A percentile compares a stretch with the other conserved stretches of the same genome.
Evolutionary conservation across 1,284 basidiomycete species (phyloP).

Genomic region (Nidula niveotomentosa): DNA sequence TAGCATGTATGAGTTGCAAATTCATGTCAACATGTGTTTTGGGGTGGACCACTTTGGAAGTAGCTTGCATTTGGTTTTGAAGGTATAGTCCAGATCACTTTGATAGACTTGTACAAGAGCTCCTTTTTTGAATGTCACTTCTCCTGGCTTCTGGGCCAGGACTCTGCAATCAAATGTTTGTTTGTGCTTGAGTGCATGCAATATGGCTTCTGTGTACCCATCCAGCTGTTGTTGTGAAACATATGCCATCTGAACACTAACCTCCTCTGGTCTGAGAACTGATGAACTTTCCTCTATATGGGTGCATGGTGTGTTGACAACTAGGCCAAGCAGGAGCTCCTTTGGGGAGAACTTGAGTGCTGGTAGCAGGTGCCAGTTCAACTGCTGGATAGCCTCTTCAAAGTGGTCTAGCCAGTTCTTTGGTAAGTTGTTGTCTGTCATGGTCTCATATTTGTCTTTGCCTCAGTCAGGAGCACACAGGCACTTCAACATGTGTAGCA

Average conservation of each 20-base stretch:
- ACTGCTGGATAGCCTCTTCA: constrained; percentile 16
- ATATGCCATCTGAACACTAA: constrained; percentile 15
- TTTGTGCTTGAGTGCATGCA: constrained; percentile 14
- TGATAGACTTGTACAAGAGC: constrained; percentile 11
- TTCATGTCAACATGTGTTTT: constrained; percentile 1
- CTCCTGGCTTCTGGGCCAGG: constrained; percentile 3
- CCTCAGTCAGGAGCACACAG: constrained; percentile 25
- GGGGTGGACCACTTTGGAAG: constrained; percentile 23
- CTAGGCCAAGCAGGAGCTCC: constrained; percentile 21
- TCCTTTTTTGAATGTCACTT: constrained; percentile 10
- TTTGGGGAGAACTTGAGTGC: constrained; percentile 14
- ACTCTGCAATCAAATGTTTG: constrained; percentile 17
- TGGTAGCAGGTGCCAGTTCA: constrained; percentile 16
- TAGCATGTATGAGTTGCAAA: constrained; percentile 21
- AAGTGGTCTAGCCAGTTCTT: constrained; percentile 25
- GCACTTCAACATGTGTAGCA: constrained; percentile 22
- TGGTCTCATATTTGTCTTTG: constrained; percentile 16
- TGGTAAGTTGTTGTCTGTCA: constrained; percentile 6
- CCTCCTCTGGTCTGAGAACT: constrained; percentile 2
- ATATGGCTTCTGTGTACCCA: constrained; percentile 9
- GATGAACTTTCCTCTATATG: not conserved
- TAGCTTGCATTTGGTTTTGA: constrained; percentile 18
- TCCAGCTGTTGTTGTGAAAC: constrained; percentile 19
- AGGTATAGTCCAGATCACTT: constrained; percentile 14
- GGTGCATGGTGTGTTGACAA: constrained; percentile 21